These are phyloP conservation scores for Phytophthora fragariae DNA, from an alignment of 352 stramenopile genomes.

Conservation along the genomic window DNA sequence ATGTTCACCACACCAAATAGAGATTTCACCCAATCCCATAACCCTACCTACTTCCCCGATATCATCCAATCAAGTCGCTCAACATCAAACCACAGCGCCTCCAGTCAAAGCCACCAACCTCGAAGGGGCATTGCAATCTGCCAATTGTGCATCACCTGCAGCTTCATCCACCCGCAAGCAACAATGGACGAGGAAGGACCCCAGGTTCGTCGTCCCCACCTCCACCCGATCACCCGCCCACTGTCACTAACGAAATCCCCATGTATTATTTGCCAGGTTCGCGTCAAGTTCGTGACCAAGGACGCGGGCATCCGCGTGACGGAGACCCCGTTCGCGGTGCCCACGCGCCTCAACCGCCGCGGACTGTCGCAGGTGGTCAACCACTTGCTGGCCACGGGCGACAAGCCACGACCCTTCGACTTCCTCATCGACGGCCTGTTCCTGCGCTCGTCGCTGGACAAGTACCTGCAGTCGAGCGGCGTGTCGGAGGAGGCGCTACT, in stretches of 20 bases:
- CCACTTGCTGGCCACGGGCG: slow-evolving; percentile 72
- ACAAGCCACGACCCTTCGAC: slow-evolving; percentile 80
- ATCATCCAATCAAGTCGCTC: neutral
- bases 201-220: slow-evolving; percentile 27
- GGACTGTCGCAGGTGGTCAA: slow-evolving; percentile 92
- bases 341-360: slow-evolving; percentile 76
- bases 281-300: slow-evolving; percentile 92
- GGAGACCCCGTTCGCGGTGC: slow-evolving; percentile 90
- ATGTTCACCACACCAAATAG: too few relatives aligned
- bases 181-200: slow-evolving; percentile 51
- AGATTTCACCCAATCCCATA: neutral
- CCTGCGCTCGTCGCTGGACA: slow-evolving; percentile 78
- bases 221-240: neutral
- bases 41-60: neutral
- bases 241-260: neutral
- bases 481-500: slow-evolving; percentile 86
- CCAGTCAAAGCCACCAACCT: neutral
- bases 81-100: neutral
- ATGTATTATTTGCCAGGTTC: slow-evolving; percentile 54
- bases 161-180: neutral
- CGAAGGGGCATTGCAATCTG: neutral
- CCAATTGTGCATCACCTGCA: neutral
- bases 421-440: slow-evolving; percentile 85
- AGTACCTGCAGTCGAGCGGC: slow-evolving; percentile 72
- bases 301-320: slow-evolving; percentile 88